Percentiles rank a stretch among this genome's conserved stretches.
These are phyloP conservation scores for Neocallimastix lanati DNA, from an alignment of 192 early-diverging fungal genomes.

Conservation along the genomic window DNA sequence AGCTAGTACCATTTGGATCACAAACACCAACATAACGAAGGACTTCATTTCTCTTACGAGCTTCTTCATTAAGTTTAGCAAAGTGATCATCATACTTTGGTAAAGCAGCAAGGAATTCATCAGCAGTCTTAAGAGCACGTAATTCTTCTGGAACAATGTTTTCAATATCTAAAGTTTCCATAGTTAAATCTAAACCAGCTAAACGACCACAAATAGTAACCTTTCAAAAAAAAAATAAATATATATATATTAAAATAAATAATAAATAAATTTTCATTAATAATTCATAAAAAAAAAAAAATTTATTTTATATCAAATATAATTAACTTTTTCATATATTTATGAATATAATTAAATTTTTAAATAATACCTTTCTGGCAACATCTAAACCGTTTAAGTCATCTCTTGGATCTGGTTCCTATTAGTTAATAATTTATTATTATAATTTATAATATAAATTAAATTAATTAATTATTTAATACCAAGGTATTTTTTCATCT, in stretches of 20 bases:
- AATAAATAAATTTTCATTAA: no score
- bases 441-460: no score
- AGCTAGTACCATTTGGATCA: conserved; percentile 49
- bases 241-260: no score
- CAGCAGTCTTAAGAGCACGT: conserved; percentile 42
- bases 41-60: conserved; percentile 49
- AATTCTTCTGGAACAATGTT: conserved; percentile 89
- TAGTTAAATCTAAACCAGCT: conserved; percentile 58
- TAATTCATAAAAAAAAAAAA: no score
- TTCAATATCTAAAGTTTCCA: conserved; percentile 68
- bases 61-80: conserved; percentile 57
- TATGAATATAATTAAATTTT: no score
- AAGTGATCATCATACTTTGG: conserved; percentile 79
- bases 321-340: no score
- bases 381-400: conserved; percentile 99
- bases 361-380: conserved; percentile 76
- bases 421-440: no score
- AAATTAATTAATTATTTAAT: no score
- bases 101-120: conserved; percentile 69
- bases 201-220: conserved; percentile 73
- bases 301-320: no score
- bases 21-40: conserved; percentile 85
- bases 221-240: conserved; percentile 5
- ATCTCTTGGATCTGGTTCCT: conserved; percentile 94
- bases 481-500: no score